These are phyloP conservation scores for Setaria viridis DNA, from an alignment of 202 grass and related monocot species.

Conservation along the genomic window DNA sequence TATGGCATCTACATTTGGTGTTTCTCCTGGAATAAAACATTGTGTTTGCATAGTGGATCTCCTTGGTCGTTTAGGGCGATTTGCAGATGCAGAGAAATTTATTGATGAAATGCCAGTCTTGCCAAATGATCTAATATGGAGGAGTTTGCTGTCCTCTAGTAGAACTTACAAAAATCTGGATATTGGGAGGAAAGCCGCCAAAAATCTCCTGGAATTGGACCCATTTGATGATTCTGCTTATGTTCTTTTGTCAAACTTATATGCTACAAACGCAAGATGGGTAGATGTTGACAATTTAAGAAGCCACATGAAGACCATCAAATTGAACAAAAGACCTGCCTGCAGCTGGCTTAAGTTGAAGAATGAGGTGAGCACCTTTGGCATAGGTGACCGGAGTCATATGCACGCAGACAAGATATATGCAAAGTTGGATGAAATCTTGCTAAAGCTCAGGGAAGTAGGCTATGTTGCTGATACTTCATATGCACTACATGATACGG, in stretches of 20 bases:
- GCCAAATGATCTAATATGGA: slow-evolving; percentile 85
- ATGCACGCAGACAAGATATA: slow-evolving; percentile 59
- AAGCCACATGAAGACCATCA: slow-evolving; percentile 79
- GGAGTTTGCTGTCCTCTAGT: slow-evolving; percentile 83
- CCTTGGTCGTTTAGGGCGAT: slow-evolving; percentile 67
- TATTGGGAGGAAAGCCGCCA: slow-evolving; percentile 70
- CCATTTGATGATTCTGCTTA: slow-evolving; percentile 87
- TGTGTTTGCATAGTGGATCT: slow-evolving; percentile 90
- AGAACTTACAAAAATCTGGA: slow-evolving; percentile 78
- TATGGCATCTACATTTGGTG: slow-evolving; percentile 66
- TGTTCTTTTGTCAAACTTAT: slow-evolving; percentile 88
- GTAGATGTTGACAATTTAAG: slow-evolving; percentile 77
- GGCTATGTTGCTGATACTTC: slow-evolving; percentile 76
- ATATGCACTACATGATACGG: slow-evolving; percentile 76
- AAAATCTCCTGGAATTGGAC: slow-evolving; percentile 77
- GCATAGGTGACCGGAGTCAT: slow-evolving; percentile 74
- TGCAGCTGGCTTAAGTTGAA: slow-evolving; percentile 90
- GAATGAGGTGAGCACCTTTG: slow-evolving; percentile 76
- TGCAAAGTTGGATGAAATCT: slow-evolving; percentile 69
- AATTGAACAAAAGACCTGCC: slow-evolving; percentile 77
- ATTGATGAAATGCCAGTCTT: slow-evolving; percentile 71
- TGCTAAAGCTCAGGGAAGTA: slow-evolving; percentile 61
- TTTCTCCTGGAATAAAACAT: slow-evolving; percentile 79
- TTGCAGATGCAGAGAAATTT: slow-evolving; percentile 72
- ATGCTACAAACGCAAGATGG: slow-evolving; percentile 73